Conservation (phyloP, 441 rosid genomes). For the Adansonia rubrostipa region DNA sequence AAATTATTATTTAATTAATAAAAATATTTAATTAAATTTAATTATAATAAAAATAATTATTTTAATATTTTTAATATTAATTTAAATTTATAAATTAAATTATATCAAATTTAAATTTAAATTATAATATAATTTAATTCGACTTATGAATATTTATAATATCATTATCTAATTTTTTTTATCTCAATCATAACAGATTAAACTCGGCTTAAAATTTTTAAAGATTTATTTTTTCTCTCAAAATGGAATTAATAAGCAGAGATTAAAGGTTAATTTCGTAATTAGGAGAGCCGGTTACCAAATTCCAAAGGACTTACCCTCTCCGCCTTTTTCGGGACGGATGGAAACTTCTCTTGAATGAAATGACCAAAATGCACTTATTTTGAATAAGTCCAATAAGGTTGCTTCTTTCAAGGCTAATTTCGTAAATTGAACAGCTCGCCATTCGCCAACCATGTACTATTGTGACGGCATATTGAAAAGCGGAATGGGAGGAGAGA, state of each 20-base stretch:
- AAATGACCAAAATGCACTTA: conserved; percentile 18
- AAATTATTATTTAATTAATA: too few relatives aligned
- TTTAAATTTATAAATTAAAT: too few relatives aligned
- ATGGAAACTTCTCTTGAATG: neutral
- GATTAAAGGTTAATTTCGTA: neutral
- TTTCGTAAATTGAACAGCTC: conserved; percentile 3
- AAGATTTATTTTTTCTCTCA: too few relatives aligned
- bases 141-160: too few relatives aligned
- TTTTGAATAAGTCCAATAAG: neutral
- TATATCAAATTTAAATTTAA: too few relatives aligned
- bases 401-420: neutral
- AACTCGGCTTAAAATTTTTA: neutral
- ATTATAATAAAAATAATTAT: too few relatives aligned
- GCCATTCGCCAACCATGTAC: neutral
- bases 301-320: neutral
- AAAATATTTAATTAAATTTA: too few relatives aligned
- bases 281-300: neutral
- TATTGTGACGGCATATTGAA: conserved; percentile 12
- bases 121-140: too few relatives aligned
- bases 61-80: too few relatives aligned
- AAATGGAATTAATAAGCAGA: neutral
- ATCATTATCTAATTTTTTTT: too few relatives aligned
- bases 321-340: neutral
- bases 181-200: neutral
- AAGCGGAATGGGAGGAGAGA: neutral